Base-by-base conservation (phyloP, 129 eudicot genomes). In the Centella asiatica region DNA sequence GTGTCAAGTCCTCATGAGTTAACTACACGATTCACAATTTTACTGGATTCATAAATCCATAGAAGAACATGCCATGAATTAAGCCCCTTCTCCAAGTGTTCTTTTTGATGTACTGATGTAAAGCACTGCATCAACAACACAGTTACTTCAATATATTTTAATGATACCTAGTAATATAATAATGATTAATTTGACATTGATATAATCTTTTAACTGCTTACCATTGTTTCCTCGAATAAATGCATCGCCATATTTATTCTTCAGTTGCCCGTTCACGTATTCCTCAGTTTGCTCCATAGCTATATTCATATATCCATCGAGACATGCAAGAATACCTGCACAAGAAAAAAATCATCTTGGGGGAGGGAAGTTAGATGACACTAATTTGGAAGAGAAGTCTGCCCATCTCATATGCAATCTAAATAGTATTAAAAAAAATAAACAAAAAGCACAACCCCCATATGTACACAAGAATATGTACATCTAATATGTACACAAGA, bases 271-370 rank as follows among this genome's bases (percentile, higher is more conserved):
- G 28, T 92, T 92, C 19, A 92, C 98, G 36, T 92, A 92, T 68
- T 92, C 98, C 72, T 92, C 98, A 12, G 98, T 92, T 72, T 92
- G 98, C 76, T 92, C 98, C 98, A 92, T 92, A 44, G 98, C 98
- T 58, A 92, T 92, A 60, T 92, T 92, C 98, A 92, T 92, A 69
- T 92, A 92, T 60, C 98, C 98, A 74, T 92, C 98, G 39, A 92
- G 76, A 70, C 96, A 87, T 37, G 98, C 98, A 57, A 92, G 73
- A 27, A 87, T 87, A 61, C 98, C 98, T 92, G 90, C 74, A 72
- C 11, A 58, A 19, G 23, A 24, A 33, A 34, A 58, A 19, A 58
- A 3, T n/a, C n/a, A n/a, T n/a, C n/a, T n/a, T n/a, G n/a, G n/a
- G n/a, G n/a, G n/a, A n/a, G n/a, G n/a, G n/a, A n/a, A n/a, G n/a